Evolutionary conservation across 2,329 filamentous ascomycete species (phyloP).

Genomic region (Pseudogymnoascus sp.): DNA sequence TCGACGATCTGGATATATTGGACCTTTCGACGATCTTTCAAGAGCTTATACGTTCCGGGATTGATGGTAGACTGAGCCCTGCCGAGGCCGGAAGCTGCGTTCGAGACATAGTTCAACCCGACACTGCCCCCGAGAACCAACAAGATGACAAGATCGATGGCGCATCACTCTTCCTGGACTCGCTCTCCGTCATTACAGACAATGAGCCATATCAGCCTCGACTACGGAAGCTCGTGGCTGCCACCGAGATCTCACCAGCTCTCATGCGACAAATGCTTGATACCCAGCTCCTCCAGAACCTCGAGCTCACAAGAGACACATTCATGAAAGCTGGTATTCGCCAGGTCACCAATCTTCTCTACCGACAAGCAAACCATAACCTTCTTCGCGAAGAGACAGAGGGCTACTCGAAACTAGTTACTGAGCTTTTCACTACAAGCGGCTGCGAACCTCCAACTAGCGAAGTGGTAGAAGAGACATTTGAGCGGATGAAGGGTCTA

Average conservation of each 20-base stretch:
- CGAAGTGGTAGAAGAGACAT: conserved; percentile 73
- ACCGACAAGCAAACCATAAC: conserved; percentile 95
- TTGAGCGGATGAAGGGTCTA: conserved; percentile 84
- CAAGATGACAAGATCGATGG: conserved; percentile 49
- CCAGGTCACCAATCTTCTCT: conserved; percentile 85
- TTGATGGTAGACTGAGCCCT: conserved; percentile 60
- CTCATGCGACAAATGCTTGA: conserved; percentile 81
- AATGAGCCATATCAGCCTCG: conserved; percentile 39
- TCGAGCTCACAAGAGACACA: conserved; percentile 75
- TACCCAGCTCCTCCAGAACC: conserved; percentile 59
- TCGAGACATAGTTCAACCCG: conserved; percentile 60
- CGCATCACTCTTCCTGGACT: conserved; percentile 71
- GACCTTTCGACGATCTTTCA: conserved; percentile 68
- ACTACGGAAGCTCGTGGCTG: conserved; percentile 60
- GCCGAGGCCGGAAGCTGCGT: conserved; percentile 62
- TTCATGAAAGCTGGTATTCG: conserved; percentile 78
- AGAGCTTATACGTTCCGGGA: conserved; percentile 69
- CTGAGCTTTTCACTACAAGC: conserved; percentile 87
- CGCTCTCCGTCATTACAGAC: conserved; percentile 69
- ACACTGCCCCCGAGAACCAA: conserved; percentile 39
- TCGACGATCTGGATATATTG: conserved; percentile 57
- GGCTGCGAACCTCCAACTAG: conserved; percentile 64
- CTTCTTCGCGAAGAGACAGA: conserved; percentile 90
- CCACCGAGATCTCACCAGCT: conserved; percentile 61
- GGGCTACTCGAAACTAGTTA: conserved; percentile 92